These are phyloP conservation scores for Circinella umbellata DNA, from an alignment of 371 early-diverging fungal genomes.

Conservation along the genomic window DNA sequence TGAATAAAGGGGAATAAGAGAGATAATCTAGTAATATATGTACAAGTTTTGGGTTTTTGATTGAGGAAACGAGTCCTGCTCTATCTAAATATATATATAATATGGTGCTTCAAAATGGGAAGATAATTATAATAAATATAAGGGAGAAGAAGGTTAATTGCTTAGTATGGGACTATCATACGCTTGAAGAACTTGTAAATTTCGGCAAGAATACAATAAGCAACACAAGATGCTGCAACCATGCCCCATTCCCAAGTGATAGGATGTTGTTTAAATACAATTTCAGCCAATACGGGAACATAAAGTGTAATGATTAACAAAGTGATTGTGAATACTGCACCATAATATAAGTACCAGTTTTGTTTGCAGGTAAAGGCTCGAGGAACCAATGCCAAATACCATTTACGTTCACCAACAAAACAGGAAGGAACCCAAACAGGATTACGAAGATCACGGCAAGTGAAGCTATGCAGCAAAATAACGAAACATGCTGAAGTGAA, in stretches of 20 bases:
- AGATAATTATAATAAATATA: no score
- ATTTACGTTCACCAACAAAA: constrained; percentile 57
- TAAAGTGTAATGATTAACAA: constrained; percentile 68
- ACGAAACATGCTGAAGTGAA: constrained; percentile 71
- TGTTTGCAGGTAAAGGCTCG: constrained; percentile 44
- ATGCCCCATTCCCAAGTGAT: constrained; percentile 83
- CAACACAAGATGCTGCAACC: constrained; percentile 59
- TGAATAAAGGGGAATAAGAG: no score
- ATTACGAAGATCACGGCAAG: constrained; percentile 70
- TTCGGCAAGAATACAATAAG: constrained; percentile 67
- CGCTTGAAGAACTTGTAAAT: constrained; percentile 52
- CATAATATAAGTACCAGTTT: constrained; percentile 65
- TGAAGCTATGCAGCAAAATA: constrained; percentile 73
- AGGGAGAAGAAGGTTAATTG: no score
- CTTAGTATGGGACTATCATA: constrained; percentile 18
- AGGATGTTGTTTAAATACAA: constrained; percentile 68
- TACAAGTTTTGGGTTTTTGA: no score
- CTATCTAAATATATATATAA: no score
- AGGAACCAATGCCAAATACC: constrained; percentile 52
- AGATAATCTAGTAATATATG: no score
- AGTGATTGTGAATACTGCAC: constrained; percentile 56
- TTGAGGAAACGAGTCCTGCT: no score
- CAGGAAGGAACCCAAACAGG: constrained; percentile 53
- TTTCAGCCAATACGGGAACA: constrained; percentile 70
- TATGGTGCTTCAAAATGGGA: no score